Evolutionary conservation across 2,329 filamentous ascomycete species (phyloP).

Genomic region (Xylariaceae sp.): DNA sequence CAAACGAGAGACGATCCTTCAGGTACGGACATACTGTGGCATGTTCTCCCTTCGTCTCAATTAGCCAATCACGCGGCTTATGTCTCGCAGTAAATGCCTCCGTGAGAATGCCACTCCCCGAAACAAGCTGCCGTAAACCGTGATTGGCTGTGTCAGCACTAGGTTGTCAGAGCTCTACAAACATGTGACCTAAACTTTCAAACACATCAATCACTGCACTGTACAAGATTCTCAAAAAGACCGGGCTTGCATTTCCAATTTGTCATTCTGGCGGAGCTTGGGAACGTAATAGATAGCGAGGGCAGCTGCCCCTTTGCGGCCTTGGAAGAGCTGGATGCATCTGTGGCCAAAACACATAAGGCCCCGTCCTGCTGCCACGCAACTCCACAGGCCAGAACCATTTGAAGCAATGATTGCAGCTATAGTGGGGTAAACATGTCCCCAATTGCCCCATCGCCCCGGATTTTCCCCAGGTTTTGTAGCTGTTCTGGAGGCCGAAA

Average conservation of each 20-base stretch:
- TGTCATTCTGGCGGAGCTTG: too few species aligned
- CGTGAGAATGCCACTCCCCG: conserved; percentile 1
- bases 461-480: conserved; percentile 25
- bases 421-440: neutral
- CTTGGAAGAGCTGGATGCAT: too few species aligned
- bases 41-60: neutral
- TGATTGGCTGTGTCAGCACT: conserved; percentile 5
- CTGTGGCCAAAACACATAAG: too few species aligned
- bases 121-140: conserved; percentile 5
- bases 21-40: neutral
- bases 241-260: too few species aligned
- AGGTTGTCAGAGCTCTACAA: conserved; percentile 1
- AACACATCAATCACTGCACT: too few species aligned
- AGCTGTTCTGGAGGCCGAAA: conserved; percentile 1
- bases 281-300: too few species aligned
- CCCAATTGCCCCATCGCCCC: conserved; percentile 14
- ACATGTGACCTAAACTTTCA: too few species aligned
- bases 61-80: conserved; percentile 2
- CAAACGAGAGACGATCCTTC: neutral
- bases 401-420: neutral
- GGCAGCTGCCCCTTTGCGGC: too few species aligned
- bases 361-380: too few species aligned
- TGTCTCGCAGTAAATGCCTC: neutral
- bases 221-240: too few species aligned
- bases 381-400: neutral